A percentile compares a stretch with the other conserved stretches of the same genome.
Evolutionary conservation across 768 basidiomycete species (phyloP).

Genomic region (Rhizopogon roseolus): DNA sequence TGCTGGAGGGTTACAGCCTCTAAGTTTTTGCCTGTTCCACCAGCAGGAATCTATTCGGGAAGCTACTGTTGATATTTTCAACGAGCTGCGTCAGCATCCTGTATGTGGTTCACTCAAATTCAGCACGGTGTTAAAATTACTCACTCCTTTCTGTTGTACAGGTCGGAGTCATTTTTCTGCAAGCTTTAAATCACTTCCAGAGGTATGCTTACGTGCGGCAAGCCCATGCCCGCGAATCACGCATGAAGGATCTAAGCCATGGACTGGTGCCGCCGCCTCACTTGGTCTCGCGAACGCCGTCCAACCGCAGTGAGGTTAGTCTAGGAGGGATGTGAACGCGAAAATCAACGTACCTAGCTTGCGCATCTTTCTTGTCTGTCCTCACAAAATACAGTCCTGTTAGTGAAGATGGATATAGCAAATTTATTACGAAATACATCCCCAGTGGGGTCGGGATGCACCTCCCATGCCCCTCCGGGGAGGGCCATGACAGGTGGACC

Average conservation of each 20-base stretch:
- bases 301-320: conserved; percentile 43
- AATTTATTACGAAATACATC: neutral
- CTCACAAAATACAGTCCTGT: neutral
- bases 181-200: conserved; percentile 83
- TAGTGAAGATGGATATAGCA: no score
- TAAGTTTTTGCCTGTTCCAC: conserved; percentile 91
- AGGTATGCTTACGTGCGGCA: conserved; percentile 84
- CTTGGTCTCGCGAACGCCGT: conserved; percentile 33
- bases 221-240: conserved; percentile 60
- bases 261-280: conserved; percentile 30
- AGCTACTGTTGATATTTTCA: conserved; percentile 78
- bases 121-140: neutral
- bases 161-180: conserved; percentile 77
- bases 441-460: neutral
- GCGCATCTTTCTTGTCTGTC: neutral
- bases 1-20: conserved; percentile 75
- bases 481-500: neutral
- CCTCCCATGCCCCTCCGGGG: neutral
- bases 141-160: conserved; percentile 23
- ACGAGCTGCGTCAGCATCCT: conserved; percentile 69
- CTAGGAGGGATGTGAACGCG: conserved; percentile 27
- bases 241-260: conserved; percentile 27
- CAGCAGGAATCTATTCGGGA: conserved; percentile 73
- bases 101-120: conserved; percentile 39
- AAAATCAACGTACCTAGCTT: neutral